Conservation (phyloP, 140 eudicot genomes). For the Cichorium intybus region DNA sequence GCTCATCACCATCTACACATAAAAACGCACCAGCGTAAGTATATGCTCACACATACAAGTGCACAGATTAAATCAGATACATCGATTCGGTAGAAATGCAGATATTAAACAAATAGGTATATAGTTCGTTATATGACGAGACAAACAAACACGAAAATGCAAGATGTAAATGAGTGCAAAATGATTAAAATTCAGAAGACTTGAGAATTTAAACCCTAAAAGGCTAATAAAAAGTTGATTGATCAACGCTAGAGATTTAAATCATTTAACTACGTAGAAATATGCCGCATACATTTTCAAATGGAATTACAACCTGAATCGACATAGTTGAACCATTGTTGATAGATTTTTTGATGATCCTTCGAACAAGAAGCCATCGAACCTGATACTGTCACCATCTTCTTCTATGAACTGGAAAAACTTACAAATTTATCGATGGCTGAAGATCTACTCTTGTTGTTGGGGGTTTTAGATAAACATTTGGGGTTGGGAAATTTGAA, state of each 20-base stretch:
- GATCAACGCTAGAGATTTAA: background rate
- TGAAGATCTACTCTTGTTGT: background rate
- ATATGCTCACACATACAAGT: background rate
- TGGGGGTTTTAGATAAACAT: slow-evolving; percentile 19
- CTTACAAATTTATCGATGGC: background rate
- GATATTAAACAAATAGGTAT: background rate
- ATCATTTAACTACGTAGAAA: too few relatives aligned
- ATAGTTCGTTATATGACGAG: background rate
- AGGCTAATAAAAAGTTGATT: background rate
- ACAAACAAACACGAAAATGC: background rate
- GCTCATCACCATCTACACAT: slow-evolving; percentile 68
- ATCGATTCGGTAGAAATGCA: background rate
- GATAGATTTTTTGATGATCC: slow-evolving; percentile 65
- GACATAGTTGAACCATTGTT: slow-evolving; percentile 69
- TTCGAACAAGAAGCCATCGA: slow-evolving; percentile 50
- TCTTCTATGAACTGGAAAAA: background rate
- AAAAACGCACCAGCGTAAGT: background rate
- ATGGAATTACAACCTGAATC: slow-evolving; percentile 61
- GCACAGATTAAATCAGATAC: background rate
- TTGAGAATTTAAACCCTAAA: background rate
- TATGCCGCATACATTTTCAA: background rate
- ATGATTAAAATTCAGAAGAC: background rate
- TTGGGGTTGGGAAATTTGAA: slow-evolving; percentile 27
- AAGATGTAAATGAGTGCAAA: slow-evolving; percentile 2
- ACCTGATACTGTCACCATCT: slow-evolving; percentile 67